phyloP scores from a whole-genome alignment of 176 grass and related monocot species.

The Ampelocalamus luodianensis region DNA sequence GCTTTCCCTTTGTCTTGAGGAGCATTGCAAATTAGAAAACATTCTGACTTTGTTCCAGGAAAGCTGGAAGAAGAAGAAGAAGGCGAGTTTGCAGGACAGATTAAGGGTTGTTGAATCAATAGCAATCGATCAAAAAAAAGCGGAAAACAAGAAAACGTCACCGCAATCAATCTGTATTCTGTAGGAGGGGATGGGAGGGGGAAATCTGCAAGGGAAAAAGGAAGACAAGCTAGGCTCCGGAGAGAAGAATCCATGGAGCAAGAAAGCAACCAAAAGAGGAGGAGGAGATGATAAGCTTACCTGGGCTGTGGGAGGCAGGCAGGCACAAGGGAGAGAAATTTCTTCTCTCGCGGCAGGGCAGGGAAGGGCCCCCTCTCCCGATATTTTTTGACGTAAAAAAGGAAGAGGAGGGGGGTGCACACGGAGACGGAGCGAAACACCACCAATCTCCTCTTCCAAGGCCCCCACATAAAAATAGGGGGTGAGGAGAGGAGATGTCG shows the following conservation, averaged over 20 bases:
- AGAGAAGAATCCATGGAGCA: neutral
- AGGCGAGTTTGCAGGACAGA: neutral
- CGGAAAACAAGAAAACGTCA: neutral
- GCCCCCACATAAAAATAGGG: no score
- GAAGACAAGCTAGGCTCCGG: no score
- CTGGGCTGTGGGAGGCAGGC: neutral
- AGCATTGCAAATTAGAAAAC: neutral
- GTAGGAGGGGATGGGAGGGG: neutral
- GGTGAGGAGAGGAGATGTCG: no score
- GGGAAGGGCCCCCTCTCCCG: no score
- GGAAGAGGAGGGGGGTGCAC: no score
- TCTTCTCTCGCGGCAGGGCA: no score
- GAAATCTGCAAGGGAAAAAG: no score
- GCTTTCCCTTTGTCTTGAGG: conserved; percentile 12
- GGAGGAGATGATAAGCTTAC: neutral
- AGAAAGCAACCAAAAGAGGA: neutral
- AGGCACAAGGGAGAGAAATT: no score
- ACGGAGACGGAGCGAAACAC: no score
- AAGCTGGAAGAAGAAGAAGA: neutral
- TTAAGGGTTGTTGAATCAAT: neutral
- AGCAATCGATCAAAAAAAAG: neutral
- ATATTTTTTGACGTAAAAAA: no score
- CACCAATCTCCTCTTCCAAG: no score
- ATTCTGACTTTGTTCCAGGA: neutral
- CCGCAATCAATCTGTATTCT: neutral